Conservation (phyloP, 176 grass and related monocot genomes). For the Bothriochloa decipiens region DNA sequence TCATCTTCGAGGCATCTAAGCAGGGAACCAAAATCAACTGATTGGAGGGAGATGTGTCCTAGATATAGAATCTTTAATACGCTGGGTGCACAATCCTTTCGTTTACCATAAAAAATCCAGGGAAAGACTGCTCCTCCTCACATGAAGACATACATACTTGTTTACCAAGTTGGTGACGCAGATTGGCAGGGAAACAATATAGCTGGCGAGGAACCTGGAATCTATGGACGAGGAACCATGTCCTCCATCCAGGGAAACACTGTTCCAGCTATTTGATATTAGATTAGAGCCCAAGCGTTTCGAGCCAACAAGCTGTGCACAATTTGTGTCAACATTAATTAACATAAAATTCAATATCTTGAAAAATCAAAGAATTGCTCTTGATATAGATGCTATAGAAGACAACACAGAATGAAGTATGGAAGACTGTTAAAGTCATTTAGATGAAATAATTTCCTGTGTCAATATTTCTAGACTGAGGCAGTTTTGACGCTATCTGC, state of each 20-base stretch:
- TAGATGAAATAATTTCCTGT: slow-evolving; percentile 30
- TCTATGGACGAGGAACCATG: too few species aligned
- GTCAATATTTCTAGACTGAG: slow-evolving; percentile 19
- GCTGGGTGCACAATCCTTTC: slow-evolving; percentile 75
- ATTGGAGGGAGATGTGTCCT: slow-evolving; percentile 82
- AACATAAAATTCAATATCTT: not conserved
- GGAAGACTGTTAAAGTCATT: slow-evolving; percentile 19
- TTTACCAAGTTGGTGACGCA: too few species aligned
- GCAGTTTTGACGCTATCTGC: slow-evolving; percentile 20
- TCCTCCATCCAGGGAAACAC: too few species aligned
- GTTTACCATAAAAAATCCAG: slow-evolving; percentile 67
- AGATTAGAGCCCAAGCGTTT: not conserved
- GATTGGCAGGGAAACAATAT: too few species aligned
- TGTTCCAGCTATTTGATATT: too few species aligned
- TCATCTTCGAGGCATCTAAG: slow-evolving; percentile 40
- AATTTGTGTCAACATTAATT: not conserved
- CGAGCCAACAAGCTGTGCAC: not conserved
- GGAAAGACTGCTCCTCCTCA: slow-evolving; percentile 84
- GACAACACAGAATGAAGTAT: slow-evolving; percentile 22
- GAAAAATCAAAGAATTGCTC: not conserved
- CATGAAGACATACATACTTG: slow-evolving; percentile 79
- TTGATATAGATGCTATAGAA: not conserved
- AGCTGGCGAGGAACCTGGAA: too few species aligned
- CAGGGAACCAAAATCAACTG: slow-evolving; percentile 76
- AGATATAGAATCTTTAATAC: slow-evolving; percentile 94